Conservation (phyloP, 306 rosid genomes). For the Cucurbita maxima region DNA sequence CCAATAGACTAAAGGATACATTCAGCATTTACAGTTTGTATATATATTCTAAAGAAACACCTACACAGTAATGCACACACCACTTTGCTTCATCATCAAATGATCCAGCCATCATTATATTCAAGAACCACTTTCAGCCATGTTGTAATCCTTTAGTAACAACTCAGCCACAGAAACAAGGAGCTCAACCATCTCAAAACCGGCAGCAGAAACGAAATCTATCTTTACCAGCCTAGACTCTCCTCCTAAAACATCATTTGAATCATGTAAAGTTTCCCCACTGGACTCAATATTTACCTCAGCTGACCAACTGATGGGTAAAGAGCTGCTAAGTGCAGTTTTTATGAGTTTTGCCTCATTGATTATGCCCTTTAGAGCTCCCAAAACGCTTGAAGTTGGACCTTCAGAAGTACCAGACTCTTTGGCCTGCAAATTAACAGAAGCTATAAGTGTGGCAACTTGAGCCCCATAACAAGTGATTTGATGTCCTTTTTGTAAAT, state of each 20-base stretch:
- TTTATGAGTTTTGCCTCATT: conserved; percentile 62
- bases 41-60: not conserved
- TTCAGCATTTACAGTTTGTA: not conserved
- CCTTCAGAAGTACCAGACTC: conserved; percentile 31
- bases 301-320: conserved; percentile 80
- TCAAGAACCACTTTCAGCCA: conserved; percentile 14
- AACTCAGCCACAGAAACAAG: conserved; percentile 55
- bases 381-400: conserved; percentile 20
- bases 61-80: not conserved
- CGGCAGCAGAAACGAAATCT: conserved; percentile 66
- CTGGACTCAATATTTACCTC: conserved; percentile 28
- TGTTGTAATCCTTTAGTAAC: conserved; percentile 31
- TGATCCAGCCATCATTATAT: not conserved
- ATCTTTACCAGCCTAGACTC: conserved; percentile 36
- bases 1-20: not conserved
- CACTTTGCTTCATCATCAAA: too few relatives aligned
- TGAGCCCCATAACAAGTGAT: not conserved
- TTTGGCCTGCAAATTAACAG: conserved; percentile 38
- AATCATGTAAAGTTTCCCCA: conserved; percentile 20
- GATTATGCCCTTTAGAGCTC: conserved; percentile 37
- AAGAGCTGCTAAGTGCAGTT: conserved; percentile 87
- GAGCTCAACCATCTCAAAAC: conserved; percentile 97
- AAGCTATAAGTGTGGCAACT: not conserved
- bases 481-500: not conserved
- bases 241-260: conserved; percentile 10